Percentiles rank a stretch among this genome's conserved stretches.
phyloP scores from a whole-genome alignment of 495 filamentous ascomycete genomes.

The Penicillium psychrofluorescens region DNA sequence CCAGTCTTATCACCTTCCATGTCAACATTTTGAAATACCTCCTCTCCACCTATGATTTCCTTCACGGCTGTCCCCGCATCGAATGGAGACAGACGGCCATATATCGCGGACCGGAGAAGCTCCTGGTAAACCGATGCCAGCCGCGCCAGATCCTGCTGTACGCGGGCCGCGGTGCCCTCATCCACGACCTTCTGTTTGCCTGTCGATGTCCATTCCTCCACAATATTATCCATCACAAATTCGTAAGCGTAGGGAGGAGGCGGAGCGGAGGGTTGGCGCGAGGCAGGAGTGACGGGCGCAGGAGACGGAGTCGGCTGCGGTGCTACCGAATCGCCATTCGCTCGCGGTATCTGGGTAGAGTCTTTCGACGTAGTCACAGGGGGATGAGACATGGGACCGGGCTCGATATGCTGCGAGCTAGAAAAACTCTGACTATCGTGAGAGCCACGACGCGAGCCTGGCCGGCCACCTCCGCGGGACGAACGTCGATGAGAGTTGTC shows the following conservation, averaged over 20 bases:
- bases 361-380: constrained; percentile 21
- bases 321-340: constrained; percentile 14
- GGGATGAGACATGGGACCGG: constrained; percentile 32
- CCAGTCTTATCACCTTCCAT: constrained; percentile 18
- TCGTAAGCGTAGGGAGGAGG: constrained; percentile 48
- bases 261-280: constrained; percentile 13
- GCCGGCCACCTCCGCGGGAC: constrained; percentile 31
- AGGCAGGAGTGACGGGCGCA: constrained; percentile 17
- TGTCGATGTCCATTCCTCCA: constrained; percentile 42
- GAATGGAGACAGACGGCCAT: constrained; percentile 53
- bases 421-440: constrained; percentile 26
- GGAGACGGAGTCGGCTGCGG: constrained; percentile 17
- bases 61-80: constrained; percentile 68
- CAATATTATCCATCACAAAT: constrained; percentile 41
- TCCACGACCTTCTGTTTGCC: constrained; percentile 42
- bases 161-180: constrained; percentile 43
- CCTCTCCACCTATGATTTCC: constrained; percentile 59
- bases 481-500: constrained; percentile 36
- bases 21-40: constrained; percentile 31
- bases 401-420: constrained; percentile 22
- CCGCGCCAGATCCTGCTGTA: constrained; percentile 56
- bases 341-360: constrained; percentile 14
- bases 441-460: constrained; percentile 26
- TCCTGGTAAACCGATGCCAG: constrained; percentile 78
- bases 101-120: constrained; percentile 63